Percentiles rank a stretch among this genome's conserved stretches.
Conservation (phyloP, 495 filamentous ascomycete species). For the Chlorociboria aeruginascens region DNA sequence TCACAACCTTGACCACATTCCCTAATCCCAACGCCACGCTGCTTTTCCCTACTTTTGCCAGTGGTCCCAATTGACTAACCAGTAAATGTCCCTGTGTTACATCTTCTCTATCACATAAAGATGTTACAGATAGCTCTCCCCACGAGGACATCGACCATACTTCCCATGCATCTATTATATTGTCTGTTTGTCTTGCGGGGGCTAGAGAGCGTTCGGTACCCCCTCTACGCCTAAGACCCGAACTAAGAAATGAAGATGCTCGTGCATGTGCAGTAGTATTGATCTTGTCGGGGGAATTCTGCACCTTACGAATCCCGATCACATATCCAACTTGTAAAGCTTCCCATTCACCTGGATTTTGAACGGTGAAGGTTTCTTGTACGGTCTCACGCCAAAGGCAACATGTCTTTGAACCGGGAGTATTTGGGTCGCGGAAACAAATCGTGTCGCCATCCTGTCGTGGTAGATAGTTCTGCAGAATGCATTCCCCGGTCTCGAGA, state of each 20-base stretch:
- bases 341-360: slow-evolving; percentile 38
- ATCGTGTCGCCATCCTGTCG: slow-evolving; percentile 29
- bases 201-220: not conserved
- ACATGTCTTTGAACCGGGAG: slow-evolving; percentile 19
- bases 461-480: slow-evolving; percentile 44
- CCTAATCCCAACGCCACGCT: slow-evolving; percentile 55
- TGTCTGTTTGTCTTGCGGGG: not conserved
- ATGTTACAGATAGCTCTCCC: slow-evolving; percentile 21
- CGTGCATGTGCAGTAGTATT: not conserved
- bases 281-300: slow-evolving; percentile 7
- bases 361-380: slow-evolving; percentile 25
- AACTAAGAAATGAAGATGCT: not conserved
- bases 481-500: slow-evolving; percentile 36
- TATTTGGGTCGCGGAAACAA: slow-evolving; percentile 24
- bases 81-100: slow-evolving; percentile 33
- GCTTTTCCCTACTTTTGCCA: slow-evolving; percentile 40
- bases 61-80: slow-evolving; percentile 46
- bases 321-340: slow-evolving; percentile 33
- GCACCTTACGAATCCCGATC: slow-evolving; percentile 29
- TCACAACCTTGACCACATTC: slow-evolving; percentile 54
- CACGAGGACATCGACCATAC: slow-evolving; percentile 46
- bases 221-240: slow-evolving; percentile 9
- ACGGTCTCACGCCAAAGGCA: slow-evolving; percentile 30
- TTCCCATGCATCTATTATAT: slow-evolving; percentile 40
- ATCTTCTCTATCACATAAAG: slow-evolving; percentile 23